These are phyloP conservation scores for Boletus vinaceobasis DNA, from an alignment of 768 basidiomycete genomes.

Conservation along the genomic window DNA sequence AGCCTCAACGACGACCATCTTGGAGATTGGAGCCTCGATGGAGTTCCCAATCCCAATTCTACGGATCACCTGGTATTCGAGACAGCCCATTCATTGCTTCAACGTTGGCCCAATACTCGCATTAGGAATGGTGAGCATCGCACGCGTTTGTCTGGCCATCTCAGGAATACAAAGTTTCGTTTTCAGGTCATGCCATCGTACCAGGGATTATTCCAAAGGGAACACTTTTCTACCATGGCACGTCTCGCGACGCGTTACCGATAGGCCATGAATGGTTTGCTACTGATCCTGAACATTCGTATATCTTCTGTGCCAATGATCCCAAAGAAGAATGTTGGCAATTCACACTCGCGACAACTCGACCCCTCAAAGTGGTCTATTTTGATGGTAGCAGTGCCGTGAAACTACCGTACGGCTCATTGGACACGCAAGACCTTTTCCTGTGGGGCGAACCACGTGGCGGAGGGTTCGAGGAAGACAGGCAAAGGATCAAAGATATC, in stretches of 20 bases:
- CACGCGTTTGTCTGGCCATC: not conserved
- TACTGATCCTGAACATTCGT: constrained; percentile 34
- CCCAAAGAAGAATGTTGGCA: constrained; percentile 25
- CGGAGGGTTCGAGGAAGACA: constrained; percentile 19
- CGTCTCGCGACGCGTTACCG: constrained; percentile 16
- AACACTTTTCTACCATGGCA: constrained; percentile 34
- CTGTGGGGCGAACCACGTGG: constrained; percentile 26
- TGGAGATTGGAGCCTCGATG: not conserved
- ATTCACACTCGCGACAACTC: constrained; percentile 26
- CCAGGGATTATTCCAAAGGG: constrained; percentile 32
- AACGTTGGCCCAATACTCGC: constrained; percentile 42
- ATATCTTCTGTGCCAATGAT: constrained; percentile 33
- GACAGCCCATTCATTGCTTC: constrained; percentile 27
- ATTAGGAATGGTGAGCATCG: constrained; percentile 36
- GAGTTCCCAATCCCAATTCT: constrained; percentile 4
- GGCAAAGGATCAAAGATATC: constrained; percentile 24
- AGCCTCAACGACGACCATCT: not conserved
- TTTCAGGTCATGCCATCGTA: constrained; percentile 17
- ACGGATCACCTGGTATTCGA: constrained; percentile 29
- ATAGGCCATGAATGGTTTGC: constrained; percentile 30
- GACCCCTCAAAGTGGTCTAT: constrained; percentile 31
- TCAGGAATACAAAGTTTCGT: not conserved
- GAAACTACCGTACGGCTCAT: constrained; percentile 12
- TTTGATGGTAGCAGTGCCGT: constrained; percentile 21
- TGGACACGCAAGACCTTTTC: constrained; percentile 38